Evolutionary conservation across 768 basidiomycete genomes (phyloP).

Genomic region (Peribolospora baueri): DNA sequence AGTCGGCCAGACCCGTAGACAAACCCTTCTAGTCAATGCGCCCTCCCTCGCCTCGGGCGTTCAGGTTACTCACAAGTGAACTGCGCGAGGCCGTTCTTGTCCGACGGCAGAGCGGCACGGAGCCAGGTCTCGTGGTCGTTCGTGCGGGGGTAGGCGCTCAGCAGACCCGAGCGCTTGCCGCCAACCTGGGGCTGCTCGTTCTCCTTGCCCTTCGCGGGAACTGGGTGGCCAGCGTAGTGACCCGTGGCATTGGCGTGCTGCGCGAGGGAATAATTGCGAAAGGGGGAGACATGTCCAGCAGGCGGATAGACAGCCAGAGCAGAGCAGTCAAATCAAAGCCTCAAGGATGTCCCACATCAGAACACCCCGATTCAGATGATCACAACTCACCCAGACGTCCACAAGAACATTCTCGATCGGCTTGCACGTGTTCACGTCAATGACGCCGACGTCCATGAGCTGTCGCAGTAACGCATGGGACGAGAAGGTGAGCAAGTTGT

Average conservation of each 20-base stretch:
- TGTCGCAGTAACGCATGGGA: background rate
- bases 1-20: too few relatives aligned
- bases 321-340: too few relatives aligned
- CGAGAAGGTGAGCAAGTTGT: background rate
- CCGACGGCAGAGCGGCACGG: constrained; percentile 17
- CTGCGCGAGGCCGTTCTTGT: constrained; percentile 18
- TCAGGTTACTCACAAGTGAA: constrained; percentile 11
- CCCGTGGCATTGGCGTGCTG: constrained; percentile 14
- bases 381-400: constrained; percentile 14
- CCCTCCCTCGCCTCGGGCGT: too few relatives aligned
- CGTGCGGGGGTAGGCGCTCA: constrained; percentile 16
- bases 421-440: constrained; percentile 19
- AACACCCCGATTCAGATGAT: background rate
- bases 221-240: constrained; percentile 17
- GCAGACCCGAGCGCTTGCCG: constrained; percentile 16
- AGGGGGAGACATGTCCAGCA: background rate
- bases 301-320: background rate
- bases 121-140: constrained; percentile 18
- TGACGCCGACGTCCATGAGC: constrained; percentile 19
- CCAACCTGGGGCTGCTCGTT: constrained; percentile 14
- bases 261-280: background rate
- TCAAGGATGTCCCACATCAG: background rate
- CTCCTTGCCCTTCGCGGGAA: constrained; percentile 11
- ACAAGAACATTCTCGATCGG: constrained; percentile 16
- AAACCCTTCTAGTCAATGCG: too few relatives aligned